These are phyloP conservation scores for Rugosomyces carneus DNA, from an alignment of 1,284 basidiomycete species.

Conservation along the genomic window DNA sequence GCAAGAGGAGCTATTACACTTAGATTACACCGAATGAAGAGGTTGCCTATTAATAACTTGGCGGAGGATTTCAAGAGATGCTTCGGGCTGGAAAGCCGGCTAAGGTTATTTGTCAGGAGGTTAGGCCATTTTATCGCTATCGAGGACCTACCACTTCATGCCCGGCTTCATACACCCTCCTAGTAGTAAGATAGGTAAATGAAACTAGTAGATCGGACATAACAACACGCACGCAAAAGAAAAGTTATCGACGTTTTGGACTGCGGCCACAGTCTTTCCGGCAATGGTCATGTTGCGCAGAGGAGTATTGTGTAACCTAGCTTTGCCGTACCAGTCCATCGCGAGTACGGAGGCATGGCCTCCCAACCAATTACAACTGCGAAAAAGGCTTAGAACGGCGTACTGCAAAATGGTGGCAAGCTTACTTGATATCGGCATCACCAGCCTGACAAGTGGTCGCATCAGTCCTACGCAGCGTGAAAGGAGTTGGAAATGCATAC, in stretches of 20 bases:
- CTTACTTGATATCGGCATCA: constrained; percentile 58
- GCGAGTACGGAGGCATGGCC: constrained; percentile 47
- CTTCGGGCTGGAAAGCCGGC: constrained; percentile 55
- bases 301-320: constrained; percentile 39
- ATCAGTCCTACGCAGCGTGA: not conserved
- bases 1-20: not conserved
- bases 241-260: constrained; percentile 61
- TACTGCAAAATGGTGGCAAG: not conserved
- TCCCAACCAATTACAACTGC: constrained; percentile 61
- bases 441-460: constrained; percentile 41
- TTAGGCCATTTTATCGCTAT: constrained; percentile 20
- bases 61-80: constrained; percentile 49
- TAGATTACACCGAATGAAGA: constrained; percentile 43
- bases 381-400: not conserved
- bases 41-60: constrained; percentile 47
- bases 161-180: constrained; percentile 48
- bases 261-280: constrained; percentile 44
- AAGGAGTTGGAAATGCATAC: constrained; percentile 25
- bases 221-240: constrained; percentile 43
- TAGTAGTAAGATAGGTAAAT: constrained; percentile 15
- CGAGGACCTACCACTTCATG: constrained; percentile 49
- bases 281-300: constrained; percentile 55
- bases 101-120: constrained; percentile 17
- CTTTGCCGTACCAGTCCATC: constrained; percentile 59
- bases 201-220: not conserved